These are phyloP conservation scores for Posidonia oceanica DNA, from an alignment of 116 monocot species.

Conservation along the genomic window DNA sequence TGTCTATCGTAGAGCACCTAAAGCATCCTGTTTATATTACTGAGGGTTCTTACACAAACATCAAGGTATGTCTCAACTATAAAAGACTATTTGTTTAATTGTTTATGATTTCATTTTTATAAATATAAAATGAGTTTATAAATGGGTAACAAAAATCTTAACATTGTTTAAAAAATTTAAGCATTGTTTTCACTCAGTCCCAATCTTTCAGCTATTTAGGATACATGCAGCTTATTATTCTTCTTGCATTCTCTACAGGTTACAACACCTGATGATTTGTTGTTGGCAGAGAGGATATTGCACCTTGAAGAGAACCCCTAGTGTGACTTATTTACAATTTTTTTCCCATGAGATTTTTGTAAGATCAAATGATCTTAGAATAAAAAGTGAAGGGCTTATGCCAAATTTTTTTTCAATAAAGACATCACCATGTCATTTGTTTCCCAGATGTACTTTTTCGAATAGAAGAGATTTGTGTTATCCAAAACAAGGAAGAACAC, in stretches of 20 bases:
- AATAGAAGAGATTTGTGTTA: no score
- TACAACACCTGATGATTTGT: constrained; percentile 88
- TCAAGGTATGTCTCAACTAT: constrained; percentile 44
- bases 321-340: background rate
- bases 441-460: no score
- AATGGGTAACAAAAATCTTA: background rate
- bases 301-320: constrained; percentile 14
- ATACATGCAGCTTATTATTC: no score
- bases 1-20: constrained; percentile 90
- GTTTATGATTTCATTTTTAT: no score
- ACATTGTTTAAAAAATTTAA: background rate
- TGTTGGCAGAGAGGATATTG: constrained; percentile 80
- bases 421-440: no score
- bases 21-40: constrained; percentile 89
- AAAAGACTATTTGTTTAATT: background rate
- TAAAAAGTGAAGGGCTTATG: no score
- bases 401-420: no score
- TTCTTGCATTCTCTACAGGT: constrained; percentile 28
- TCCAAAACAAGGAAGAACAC: no score
- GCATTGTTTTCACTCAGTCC: no score
- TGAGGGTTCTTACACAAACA: constrained; percentile 93
- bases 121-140: background rate
- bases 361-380: background rate
- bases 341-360: background rate
- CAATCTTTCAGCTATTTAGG: no score